Evolutionary conservation across 768 basidiomycete genomes (phyloP), one percentile per base, ranked within the genome.

Genomic region (Pleurotus ostreatus): DNA sequence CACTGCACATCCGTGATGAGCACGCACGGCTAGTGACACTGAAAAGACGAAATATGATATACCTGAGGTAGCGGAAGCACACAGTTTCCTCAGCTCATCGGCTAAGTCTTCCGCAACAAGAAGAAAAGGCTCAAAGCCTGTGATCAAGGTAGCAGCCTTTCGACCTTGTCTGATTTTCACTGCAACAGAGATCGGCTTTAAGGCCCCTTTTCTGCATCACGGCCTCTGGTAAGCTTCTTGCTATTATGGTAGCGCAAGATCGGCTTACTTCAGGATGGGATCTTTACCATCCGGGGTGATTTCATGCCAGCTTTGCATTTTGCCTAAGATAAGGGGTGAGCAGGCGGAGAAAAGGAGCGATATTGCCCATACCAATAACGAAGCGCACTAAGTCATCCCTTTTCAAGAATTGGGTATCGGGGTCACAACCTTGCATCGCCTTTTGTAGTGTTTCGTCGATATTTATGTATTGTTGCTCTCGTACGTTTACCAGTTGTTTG

Each of bases 21-120:
- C 53, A 56, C 23, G 46, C 16, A 51, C 40, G 12, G 44, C 8
- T 8, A 9, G 30, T 34, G 20, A 20, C 20, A 20, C 20, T 34
- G 11, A 11, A 3, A 34, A 34, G 30, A 34, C 11, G 30, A 34
- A 34, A 11, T 34, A 55, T 30, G 16, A 66, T 82, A 47, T 57
- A 88, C 90, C 82, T 44, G 89, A 85, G 4, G 94, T 89, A 8
- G 91, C 79, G 44, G 86, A 83, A 1, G 93, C 92, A 63, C 93
- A 96, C 1, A 76, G 63, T 68, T 82, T 88, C 56, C 84, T 79
- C 57, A 96, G 70, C 46, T 90, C 89, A 46, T 94, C 89, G 1
- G 87, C 86, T 69, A 94, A 82, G 25, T 82, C 80, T 9, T 90
- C 85, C 11, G 85, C 81, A 12, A 91, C 70, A 16, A 79, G 69